These are phyloP conservation scores for Neohortaea acidophila DNA, from an alignment of 495 filamentous ascomycete genomes.

Conservation along the genomic window DNA sequence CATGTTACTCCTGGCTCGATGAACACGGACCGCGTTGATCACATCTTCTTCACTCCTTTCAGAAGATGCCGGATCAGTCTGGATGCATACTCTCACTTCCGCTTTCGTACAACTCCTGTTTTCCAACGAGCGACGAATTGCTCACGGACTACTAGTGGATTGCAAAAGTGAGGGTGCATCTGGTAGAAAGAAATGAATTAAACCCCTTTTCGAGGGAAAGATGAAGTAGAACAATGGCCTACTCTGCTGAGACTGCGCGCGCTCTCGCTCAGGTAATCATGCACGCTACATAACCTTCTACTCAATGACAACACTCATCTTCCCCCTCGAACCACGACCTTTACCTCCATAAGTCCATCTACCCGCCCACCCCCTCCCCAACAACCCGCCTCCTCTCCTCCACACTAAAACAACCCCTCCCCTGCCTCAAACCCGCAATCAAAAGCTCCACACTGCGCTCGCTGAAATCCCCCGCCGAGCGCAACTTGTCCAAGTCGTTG, in stretches of 20 bases:
- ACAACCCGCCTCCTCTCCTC: slow-evolving; percentile 16
- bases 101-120: too few species aligned
- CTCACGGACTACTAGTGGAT: background rate
- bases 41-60: slow-evolving; percentile 14
- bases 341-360: too few species aligned
- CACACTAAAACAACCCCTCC: slow-evolving; percentile 7
- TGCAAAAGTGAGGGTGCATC: background rate
- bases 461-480: slow-evolving; percentile 15
- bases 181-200: slow-evolving; percentile 8
- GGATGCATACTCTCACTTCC: background rate
- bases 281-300: too few species aligned
- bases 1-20: slow-evolving; percentile 1
- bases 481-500: slow-evolving; percentile 17
- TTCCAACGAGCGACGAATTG: background rate
- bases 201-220: background rate
- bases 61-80: slow-evolving; percentile 14
- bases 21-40: slow-evolving; percentile 11
- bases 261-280: too few species aligned
- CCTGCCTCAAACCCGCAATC: slow-evolving; percentile 16
- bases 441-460: slow-evolving; percentile 11
- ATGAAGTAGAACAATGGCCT: too few species aligned
- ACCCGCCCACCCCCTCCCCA: too few species aligned
- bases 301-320: too few species aligned
- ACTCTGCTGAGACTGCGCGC: too few species aligned
- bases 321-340: too few species aligned